These are phyloP conservation scores for Wallacemonas rigidus DNA, from an alignment of 208 protist genomes.

Conservation along the genomic window DNA sequence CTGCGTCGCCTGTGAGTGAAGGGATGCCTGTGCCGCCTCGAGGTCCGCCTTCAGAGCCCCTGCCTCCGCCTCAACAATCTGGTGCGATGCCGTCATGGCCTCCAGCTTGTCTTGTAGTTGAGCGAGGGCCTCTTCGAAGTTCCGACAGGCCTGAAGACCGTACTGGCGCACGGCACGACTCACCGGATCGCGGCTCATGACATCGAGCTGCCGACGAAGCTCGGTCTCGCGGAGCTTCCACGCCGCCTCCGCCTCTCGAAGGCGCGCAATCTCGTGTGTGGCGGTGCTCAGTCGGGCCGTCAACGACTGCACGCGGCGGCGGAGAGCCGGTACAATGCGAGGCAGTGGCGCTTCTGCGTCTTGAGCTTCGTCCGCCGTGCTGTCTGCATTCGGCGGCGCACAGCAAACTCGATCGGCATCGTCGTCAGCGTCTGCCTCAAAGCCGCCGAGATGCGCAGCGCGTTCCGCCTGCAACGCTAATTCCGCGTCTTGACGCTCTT, in stretches of 20 bases:
- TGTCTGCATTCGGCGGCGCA: too few relatives aligned
- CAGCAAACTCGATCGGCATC: too few relatives aligned
- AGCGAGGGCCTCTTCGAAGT: conserved; percentile 54
- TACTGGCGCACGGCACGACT: conserved; percentile 68
- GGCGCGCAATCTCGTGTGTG: conserved; percentile 36
- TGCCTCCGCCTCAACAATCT: background rate
- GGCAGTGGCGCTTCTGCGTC: too few relatives aligned
- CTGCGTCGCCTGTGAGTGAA: background rate
- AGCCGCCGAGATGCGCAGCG: conserved; percentile 16
- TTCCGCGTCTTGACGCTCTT: conserved; percentile 24
- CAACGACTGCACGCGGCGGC: conserved; percentile 32
- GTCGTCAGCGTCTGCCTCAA: conserved; percentile 5
- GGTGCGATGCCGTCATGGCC: conserved; percentile 18
- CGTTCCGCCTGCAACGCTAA: conserved; percentile 26
- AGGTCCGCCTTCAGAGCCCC: conserved; percentile 19
- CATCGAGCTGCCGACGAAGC: conserved; percentile 58
- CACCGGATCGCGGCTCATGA: conserved; percentile 67
- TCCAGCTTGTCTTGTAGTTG: conserved; percentile 33
- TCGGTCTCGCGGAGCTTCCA: conserved; percentile 64
- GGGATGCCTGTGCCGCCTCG: background rate
- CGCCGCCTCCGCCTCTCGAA: conserved; percentile 40
- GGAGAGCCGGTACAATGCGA: conserved; percentile 9
- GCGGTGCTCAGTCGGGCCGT: conserved; percentile 36
- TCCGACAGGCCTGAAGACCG: conserved; percentile 55
- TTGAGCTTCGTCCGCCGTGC: too few relatives aligned